These are phyloP conservation scores for Daldinia grandis DNA, from an alignment of 495 filamentous ascomycete species.

Conservation along the genomic window DNA sequence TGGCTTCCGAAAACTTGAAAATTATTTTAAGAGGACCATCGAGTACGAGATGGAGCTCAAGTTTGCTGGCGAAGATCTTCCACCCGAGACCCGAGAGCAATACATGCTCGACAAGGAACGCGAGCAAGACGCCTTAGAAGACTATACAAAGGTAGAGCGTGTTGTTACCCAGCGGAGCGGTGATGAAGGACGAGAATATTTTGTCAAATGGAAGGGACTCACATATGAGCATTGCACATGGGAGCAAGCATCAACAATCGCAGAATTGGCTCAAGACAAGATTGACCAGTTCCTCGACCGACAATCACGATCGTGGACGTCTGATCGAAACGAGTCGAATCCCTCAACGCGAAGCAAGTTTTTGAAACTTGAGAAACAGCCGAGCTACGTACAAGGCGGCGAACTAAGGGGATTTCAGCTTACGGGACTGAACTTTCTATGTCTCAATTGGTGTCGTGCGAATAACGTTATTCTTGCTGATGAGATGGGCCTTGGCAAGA, in stretches of 20 bases:
- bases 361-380: slow-evolving; percentile 75
- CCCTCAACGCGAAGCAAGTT: slow-evolving; percentile 76
- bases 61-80: slow-evolving; percentile 71
- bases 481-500: slow-evolving; percentile 99
- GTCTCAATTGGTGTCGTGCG: slow-evolving; percentile 89
- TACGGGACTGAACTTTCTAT: slow-evolving; percentile 91
- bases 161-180: slow-evolving; percentile 82
- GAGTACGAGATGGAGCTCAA: slow-evolving; percentile 75
- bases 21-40: slow-evolving; percentile 87
- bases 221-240: slow-evolving; percentile 94
- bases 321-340: slow-evolving; percentile 77
- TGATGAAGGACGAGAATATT: slow-evolving; percentile 82
- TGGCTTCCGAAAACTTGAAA: slow-evolving; percentile 87
- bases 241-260: slow-evolving; percentile 81
- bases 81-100: slow-evolving; percentile 88
- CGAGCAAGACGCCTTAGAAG: slow-evolving; percentile 80
- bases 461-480: slow-evolving; percentile 97
- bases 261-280: slow-evolving; percentile 78
- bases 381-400: slow-evolving; percentile 83
- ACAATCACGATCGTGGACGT: slow-evolving; percentile 75
- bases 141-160: slow-evolving; percentile 89
- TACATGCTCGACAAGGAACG: slow-evolving; percentile 89
- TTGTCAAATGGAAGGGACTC: slow-evolving; percentile 91
- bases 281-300: slow-evolving; percentile 92
- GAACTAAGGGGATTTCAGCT: slow-evolving; percentile 93